Conservation (phyloP, 1,139 yeast genomes). For the Debaryomycetaceae sp. region DNA sequence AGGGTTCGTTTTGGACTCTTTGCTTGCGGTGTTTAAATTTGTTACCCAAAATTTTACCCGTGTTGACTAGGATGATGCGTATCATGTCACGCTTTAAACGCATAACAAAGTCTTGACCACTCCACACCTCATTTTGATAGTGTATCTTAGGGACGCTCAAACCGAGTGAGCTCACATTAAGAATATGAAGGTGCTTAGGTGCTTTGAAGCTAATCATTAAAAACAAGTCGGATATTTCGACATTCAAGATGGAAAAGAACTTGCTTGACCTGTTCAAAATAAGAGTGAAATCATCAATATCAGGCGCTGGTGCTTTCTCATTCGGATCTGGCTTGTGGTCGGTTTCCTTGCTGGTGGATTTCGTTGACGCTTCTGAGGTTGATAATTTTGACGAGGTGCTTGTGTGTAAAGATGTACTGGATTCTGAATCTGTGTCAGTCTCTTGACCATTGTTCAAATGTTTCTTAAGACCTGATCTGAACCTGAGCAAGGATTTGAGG, state of each 20-base stretch:
- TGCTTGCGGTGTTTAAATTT: constrained; percentile 51
- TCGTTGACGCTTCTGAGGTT: not conserved
- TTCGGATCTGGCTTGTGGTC: not conserved
- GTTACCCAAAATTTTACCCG: constrained; percentile 79
- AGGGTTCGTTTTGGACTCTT: constrained; percentile 27
- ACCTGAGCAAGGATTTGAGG: not conserved
- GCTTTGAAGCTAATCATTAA: constrained; percentile 76
- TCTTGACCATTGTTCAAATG: constrained; percentile 5
- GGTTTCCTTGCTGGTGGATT: not conserved
- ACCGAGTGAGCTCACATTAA: constrained; percentile 69
- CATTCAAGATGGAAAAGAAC: constrained; percentile 60
- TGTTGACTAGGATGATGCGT: constrained; percentile 63
- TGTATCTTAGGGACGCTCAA: constrained; percentile 63
- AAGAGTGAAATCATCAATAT: constrained; percentile 41
- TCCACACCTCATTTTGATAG: constrained; percentile 71
- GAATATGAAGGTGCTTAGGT: constrained; percentile 57
- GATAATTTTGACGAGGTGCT: not conserved
- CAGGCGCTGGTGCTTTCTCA: not conserved
- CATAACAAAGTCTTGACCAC: constrained; percentile 66
- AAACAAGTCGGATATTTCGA: constrained; percentile 51
- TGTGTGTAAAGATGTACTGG: not conserved
- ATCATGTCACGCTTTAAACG: constrained; percentile 66
- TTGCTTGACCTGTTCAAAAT: constrained; percentile 67
- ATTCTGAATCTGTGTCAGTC: constrained; percentile 1
- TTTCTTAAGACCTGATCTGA: no score